These are phyloP conservation scores for Epichloe amarillans DNA, from an alignment of 2,329 filamentous ascomycete species.

Conservation along the genomic window DNA sequence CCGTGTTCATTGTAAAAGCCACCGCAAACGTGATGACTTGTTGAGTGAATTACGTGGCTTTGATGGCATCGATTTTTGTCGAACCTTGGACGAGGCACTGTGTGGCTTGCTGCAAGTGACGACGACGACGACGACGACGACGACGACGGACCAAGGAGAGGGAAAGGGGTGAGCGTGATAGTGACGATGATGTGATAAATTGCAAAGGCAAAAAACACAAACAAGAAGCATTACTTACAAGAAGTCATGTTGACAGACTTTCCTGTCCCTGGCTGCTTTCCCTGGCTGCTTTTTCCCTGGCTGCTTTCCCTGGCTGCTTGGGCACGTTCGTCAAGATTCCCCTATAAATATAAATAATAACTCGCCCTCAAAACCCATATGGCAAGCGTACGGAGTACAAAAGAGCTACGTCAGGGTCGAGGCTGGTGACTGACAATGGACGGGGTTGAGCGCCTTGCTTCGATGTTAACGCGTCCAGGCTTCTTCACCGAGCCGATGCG, in stretches of 20 bases:
- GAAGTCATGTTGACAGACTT: slow-evolving; percentile 2
- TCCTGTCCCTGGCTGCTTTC: neutral
- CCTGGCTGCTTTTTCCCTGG: neutral
- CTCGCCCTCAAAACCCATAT: neutral
- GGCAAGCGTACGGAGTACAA: too few species aligned
- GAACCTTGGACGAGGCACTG: neutral
- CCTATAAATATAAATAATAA: too few species aligned
- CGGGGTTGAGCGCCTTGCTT: too few species aligned
- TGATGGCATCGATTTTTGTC: neutral
- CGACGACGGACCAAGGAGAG: neutral
- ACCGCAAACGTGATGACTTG: neutral
- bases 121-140: neutral
- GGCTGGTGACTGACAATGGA: too few species aligned
- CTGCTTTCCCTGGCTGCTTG: neutral
- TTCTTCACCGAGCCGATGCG: too few species aligned
- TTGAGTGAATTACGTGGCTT: too few species aligned
- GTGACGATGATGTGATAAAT: neutral
- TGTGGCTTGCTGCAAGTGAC: neutral
- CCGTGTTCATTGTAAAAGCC: neutral
- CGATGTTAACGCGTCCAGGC: too few species aligned
- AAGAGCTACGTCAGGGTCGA: too few species aligned
- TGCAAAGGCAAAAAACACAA: neutral
- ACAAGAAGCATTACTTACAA: neutral
- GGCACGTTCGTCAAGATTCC: neutral
- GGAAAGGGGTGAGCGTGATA: neutral